Evolutionary conservation across 306 rosid genomes (phyloP), one percentile per base, ranked within the genome.

Genomic region (Cicer pinnatifidum): DNA sequence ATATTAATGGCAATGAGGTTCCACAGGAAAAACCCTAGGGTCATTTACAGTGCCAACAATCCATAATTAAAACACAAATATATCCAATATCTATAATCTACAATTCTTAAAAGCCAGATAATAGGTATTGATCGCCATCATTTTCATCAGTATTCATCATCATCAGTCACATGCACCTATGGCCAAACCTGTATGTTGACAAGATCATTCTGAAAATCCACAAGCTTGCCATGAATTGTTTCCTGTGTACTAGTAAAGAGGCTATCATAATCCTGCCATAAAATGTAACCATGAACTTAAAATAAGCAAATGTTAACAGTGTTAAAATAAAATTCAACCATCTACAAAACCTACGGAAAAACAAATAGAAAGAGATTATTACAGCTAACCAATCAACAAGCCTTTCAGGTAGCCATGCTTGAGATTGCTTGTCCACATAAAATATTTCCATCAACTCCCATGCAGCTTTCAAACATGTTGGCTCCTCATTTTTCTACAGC

Each of bases 381-480:
- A 93, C 98, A 75, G 94, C 87, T 87, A 93, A 79, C 97, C 98
- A 93, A 87, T 93, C 98, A 80, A 91, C 94, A 75, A 93, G 92
- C 73, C 88, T 90, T 82, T 93, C 98, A 56, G 87, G 89, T 75
- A 86, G 87, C 96, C 96, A 93, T 58, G 94, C 81, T 84, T 88
- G 97, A 68, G 90, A 90, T 71, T 83, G 88, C 81, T 88, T 93
- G 88, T 93, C 98, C 0, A 87, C 97, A 80, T 89, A 93, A 83
- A 93, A 93, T 76, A 93, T 86, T 83, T 88, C 94, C 90, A 93
- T 80, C 82, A 91, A 77, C 86, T 93, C 91, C 98, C 98, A 93
- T 4, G 97, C 98, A 54, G 97, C 97, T 87, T 91, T 91, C 85
- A 89, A 77, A 73, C 86, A 83, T 39, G 92, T 88, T 13, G 96